Percentiles rank a stretch among this genome's conserved stretches.
phyloP scores from a whole-genome alignment of 1,139 yeast genomes.

The Saccharomyces hybrid region DNA sequence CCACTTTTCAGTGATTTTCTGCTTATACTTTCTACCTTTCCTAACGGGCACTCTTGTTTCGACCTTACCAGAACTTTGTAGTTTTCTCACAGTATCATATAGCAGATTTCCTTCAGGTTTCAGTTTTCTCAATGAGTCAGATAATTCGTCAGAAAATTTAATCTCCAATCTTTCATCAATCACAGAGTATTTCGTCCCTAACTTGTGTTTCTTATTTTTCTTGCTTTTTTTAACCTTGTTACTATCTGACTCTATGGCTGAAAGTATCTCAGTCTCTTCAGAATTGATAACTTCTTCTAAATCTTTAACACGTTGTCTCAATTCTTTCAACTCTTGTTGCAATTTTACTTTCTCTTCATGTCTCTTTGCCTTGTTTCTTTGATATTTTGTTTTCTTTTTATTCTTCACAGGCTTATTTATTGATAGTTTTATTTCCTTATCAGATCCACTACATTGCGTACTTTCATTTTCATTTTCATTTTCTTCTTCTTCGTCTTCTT shows the following conservation, averaged over 20 bases:
- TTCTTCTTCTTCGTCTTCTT: constrained; percentile 35
- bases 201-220: constrained; percentile 33
- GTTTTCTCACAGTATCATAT: constrained; percentile 69
- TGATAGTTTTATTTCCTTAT: constrained; percentile 43
- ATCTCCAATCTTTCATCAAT: constrained; percentile 68
- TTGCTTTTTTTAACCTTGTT: constrained; percentile 23
- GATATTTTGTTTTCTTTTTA: constrained; percentile 69
- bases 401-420: constrained; percentile 60
- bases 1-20: constrained; percentile 84
- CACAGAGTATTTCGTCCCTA: constrained; percentile 48
- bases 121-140: constrained; percentile 73
- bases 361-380: constrained; percentile 63
- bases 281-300: constrained; percentile 40
- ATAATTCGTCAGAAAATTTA: constrained; percentile 81
- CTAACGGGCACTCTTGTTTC: constrained; percentile 74
- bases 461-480: constrained; percentile 34
- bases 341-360: constrained; percentile 55
- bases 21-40: constrained; percentile 57
- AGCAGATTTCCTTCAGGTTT: constrained; percentile 87
- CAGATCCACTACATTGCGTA: constrained; percentile 4
- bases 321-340: constrained; percentile 48
- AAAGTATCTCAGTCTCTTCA: constrained; percentile 42
- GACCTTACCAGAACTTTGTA: constrained; percentile 79
- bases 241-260: constrained; percentile 21
- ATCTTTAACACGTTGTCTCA: constrained; percentile 50